Evolutionary conservation across 768 basidiomycete genomes (phyloP), one percentile per base, ranked within the genome.

Genomic region (Kwoniella sp.): DNA sequence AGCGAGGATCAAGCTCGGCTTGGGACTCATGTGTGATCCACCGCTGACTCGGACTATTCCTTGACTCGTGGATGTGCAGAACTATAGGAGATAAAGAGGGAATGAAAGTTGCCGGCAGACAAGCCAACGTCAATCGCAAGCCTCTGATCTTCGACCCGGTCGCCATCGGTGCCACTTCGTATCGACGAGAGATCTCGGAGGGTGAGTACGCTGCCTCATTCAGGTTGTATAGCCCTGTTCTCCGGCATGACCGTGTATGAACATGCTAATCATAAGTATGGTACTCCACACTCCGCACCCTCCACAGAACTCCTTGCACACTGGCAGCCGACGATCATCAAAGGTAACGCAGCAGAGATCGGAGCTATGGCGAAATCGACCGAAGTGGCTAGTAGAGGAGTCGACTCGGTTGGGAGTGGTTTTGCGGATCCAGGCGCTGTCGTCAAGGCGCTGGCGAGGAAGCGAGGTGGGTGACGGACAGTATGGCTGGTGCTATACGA

Each of bases 91-190:
- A 87, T 59, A 83, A 87, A 55, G 85, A 87, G 37, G 88, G 90
- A 38, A 93, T 94, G 89, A 76, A 88, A 17, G 84, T 85, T 2
- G 91, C 90, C 3, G 92, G 67, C 83, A 58, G 74, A 58, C 84
- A 83, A 67, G 90, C 89, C 15, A 94, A 93, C 72, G 75, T 83
- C 53, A 85, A 85, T 58, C 83, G 84, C 70, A 92, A 89, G 73
- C 90, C 91, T 0, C 80, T 96, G 13, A 85, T 96, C 0, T 90
- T 95, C 65, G 94, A 96, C 76, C 94, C 94, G 1, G 94, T 97
- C 12, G 94, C 91, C 22, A 85, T 93, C 0, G 93, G 93, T 5
- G 93, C 94, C 0, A 90, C 90, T 1, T 69, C 80, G 2, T 90
- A 86, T 77, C 85, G 93, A 54, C 87, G 87, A 68, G 82, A 83